Evolutionary conservation across 2,329 filamentous ascomycete species (phyloP), one percentile per base, ranked within the genome.

Genomic region (Ascochyta fabae): DNA sequence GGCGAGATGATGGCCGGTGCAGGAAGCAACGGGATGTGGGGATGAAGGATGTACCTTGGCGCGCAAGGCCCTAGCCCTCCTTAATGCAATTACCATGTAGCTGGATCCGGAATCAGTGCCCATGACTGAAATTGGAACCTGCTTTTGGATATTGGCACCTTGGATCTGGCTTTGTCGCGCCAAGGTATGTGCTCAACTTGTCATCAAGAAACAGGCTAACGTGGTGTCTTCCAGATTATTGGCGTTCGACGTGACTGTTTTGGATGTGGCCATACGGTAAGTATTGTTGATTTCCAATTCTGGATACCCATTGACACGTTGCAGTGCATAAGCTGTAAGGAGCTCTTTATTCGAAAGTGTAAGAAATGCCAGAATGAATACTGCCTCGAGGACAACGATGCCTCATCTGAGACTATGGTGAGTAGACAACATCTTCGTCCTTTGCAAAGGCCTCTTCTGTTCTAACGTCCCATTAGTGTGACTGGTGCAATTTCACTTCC

Each of bases 351-450:
- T 68, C 84, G 87, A 41, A 83, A 80, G 31, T 97, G 93, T 73
- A 83, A 80, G 58, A 83, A 83, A 55, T 96, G 93, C 75, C 83
- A 83, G 38, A 89, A 89, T 50, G 90, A 90, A 48, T 96, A 96
- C 73, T 97, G 93, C 74, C 83, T 89, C 57, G 83, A 88, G 52
- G 91, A 96, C 71, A 92, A 96, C 64, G 90, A 92, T 63, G 90
- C 91, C 15, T 94, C 89, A 36, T 90, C 88, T 12, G 77, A 81
- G n/a, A 87, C 82, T 29, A 75, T 76, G 75, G 78, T 80, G 69
- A 48, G 73, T 60, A 27, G n/a, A 3, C 40, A 27, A 38, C 10
- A 23, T 16, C 23, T 16, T 31, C 15, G 3, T n/a, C 3, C 4
- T 3, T 12, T 1, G 15, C 8, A 13, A 6, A 10, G 16, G 7